A percentile compares a stretch with the other conserved stretches of the same genome.
Conservation (phyloP, 352 stramenopile genomes). For the Globisporangium viniferum region DNA sequence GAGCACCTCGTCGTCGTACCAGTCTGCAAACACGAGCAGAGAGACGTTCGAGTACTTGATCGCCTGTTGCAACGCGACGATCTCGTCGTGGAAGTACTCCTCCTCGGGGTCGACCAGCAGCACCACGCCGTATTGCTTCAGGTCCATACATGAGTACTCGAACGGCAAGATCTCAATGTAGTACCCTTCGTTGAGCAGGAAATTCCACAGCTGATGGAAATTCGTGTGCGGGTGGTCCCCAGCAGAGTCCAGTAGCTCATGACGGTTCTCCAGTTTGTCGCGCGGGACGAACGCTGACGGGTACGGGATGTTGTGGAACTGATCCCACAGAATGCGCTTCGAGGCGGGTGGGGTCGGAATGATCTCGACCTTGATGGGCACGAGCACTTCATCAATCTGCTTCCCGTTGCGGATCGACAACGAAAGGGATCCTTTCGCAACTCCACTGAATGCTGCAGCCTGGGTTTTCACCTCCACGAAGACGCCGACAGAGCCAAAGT, state of each 20-base stretch:
- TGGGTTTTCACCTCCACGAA: slow-evolving; percentile 61
- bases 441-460: slow-evolving; percentile 34
- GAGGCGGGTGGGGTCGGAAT: slow-evolving; percentile 41
- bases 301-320: slow-evolving; percentile 88
- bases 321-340: slow-evolving; percentile 81
- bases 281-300: slow-evolving; percentile 76
- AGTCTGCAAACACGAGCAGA: slow-evolving; percentile 76
- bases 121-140: slow-evolving; percentile 68
- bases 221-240: slow-evolving; percentile 87
- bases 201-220: slow-evolving; percentile 81
- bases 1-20: slow-evolving; percentile 64
- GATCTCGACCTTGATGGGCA: slow-evolving; percentile 47
- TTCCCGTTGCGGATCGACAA: slow-evolving; percentile 45
- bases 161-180: slow-evolving; percentile 79
- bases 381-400: slow-evolving; percentile 36
- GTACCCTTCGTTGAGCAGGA: slow-evolving; percentile 58
- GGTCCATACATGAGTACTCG: slow-evolving; percentile 72
- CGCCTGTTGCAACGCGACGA: slow-evolving; percentile 44
- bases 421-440: slow-evolving; percentile 36
- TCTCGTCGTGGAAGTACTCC: slow-evolving; percentile 70
- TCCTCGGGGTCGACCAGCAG: slow-evolving; percentile 84
- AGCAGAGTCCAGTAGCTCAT: slow-evolving; percentile 68
- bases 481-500: slow-evolving; percentile 66
- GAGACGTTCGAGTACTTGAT: slow-evolving; percentile 71
- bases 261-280: slow-evolving; percentile 67